Conservation (phyloP, 2,329 filamentous ascomycete species). For the Pyricularia sp. region DNA sequence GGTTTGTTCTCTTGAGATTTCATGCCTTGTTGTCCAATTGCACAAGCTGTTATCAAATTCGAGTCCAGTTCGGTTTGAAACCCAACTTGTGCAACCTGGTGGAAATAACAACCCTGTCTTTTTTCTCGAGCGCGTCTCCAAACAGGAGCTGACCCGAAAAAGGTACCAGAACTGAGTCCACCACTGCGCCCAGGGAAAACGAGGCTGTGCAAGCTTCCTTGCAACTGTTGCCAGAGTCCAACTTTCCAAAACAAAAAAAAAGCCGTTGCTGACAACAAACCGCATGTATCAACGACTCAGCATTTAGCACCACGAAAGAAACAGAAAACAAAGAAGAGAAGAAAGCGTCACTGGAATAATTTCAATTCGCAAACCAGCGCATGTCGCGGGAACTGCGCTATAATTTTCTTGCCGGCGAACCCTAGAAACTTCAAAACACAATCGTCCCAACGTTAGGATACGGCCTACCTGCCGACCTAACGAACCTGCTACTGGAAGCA, state of each 20-base stretch:
- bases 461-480: neutral
- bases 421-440: neutral
- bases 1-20: neutral
- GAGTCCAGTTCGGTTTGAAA: neutral
- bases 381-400: neutral
- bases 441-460: neutral
- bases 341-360: neutral
- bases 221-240: neutral
- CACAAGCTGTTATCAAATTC: neutral
- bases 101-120: slow-evolving; percentile 2
- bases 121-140: neutral
- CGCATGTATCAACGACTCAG: neutral
- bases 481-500: neutral
- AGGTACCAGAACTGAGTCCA: neutral
- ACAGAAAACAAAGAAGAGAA: neutral
- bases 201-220: slow-evolving; percentile 15
- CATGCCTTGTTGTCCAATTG: neutral
- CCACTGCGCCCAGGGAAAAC: slow-evolving; percentile 11
- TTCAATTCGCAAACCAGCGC: neutral
- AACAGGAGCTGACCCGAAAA: neutral
- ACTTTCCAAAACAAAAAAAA: neutral
- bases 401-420: neutral
- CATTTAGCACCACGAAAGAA: neutral
- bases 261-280: neutral
- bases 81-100: neutral